These are phyloP conservation scores for Coprinellus micaceus DNA, from an alignment of 768 basidiomycete species.

Conservation along the genomic window DNA sequence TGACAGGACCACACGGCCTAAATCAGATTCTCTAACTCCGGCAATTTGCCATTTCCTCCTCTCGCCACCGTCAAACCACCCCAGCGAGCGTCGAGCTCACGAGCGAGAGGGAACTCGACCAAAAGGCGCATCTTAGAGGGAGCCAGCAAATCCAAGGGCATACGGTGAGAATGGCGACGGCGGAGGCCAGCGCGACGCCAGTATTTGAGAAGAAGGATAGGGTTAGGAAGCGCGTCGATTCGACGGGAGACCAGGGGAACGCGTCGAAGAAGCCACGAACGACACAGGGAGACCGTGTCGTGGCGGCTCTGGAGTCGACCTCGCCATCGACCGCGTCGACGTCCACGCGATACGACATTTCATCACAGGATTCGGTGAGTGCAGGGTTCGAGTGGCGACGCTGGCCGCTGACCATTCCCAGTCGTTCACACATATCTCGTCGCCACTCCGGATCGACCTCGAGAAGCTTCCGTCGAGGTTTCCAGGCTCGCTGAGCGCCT, in stretches of 20 bases:
- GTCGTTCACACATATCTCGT: not conserved
- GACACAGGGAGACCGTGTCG: not conserved
- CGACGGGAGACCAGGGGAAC: not conserved
- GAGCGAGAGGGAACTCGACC: not conserved
- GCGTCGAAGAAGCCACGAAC: not conserved
- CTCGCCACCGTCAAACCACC: slow-evolving; percentile 3
- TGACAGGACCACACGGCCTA: not conserved
- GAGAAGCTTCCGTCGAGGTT: not conserved
- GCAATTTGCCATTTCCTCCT: slow-evolving; percentile 8
- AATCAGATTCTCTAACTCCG: slow-evolving; percentile 4
- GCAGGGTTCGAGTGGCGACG: not conserved
- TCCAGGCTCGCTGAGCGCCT: not conserved
- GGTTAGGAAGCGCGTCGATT: slow-evolving; percentile 8
- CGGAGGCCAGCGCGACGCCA: not conserved
- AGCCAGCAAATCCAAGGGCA: not conserved
- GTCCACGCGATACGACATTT: not conserved
- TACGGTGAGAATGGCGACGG: not conserved
- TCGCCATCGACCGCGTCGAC: not conserved
- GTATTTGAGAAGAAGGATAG: not conserved
- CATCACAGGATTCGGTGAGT: not conserved
- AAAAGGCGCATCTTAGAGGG: not conserved
- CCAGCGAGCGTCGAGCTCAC: not conserved
- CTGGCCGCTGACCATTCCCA: not conserved
- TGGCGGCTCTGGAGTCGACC: not conserved
- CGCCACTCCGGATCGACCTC: not conserved